Evolutionary conservation across 805 yeast genomes (phyloP).

Genomic region (Schizosaccharomyces osmophilus): DNA sequence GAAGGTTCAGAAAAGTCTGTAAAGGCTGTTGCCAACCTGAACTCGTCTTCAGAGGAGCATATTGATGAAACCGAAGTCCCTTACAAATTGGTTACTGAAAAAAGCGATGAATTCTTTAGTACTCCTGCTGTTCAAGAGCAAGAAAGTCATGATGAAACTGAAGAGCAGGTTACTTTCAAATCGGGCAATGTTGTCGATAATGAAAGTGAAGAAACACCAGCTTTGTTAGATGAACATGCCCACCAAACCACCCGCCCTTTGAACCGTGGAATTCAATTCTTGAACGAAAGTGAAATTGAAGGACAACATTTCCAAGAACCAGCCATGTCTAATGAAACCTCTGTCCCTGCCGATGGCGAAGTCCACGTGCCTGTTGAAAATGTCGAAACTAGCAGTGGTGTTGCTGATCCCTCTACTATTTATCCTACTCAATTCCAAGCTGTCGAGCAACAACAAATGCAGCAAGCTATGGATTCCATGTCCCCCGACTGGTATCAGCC

Average conservation of each 20-base stretch:
- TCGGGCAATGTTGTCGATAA: neutral
- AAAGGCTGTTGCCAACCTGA: neutral
- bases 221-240: neutral
- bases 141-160: neutral
- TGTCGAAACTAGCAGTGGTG: neutral
- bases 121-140: neutral
- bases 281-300: slow-evolving; percentile 1
- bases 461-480: neutral
- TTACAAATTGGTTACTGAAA: neutral
- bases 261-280: neutral
- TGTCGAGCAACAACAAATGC: neutral
- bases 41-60: neutral
- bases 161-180: neutral
- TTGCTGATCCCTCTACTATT: neutral
- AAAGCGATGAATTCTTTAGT: neutral
- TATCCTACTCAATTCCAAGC: neutral
- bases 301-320: neutral
- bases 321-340: neutral
- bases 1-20: neutral
- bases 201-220: neutral
- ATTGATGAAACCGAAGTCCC: neutral
- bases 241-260: neutral
- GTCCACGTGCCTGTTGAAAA: neutral
- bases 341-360: neutral
- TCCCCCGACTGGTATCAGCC: neutral